phyloP scores from a whole-genome alignment of 1,284 basidiomycete species.

The Sanguinoderma infundibulare region DNA sequence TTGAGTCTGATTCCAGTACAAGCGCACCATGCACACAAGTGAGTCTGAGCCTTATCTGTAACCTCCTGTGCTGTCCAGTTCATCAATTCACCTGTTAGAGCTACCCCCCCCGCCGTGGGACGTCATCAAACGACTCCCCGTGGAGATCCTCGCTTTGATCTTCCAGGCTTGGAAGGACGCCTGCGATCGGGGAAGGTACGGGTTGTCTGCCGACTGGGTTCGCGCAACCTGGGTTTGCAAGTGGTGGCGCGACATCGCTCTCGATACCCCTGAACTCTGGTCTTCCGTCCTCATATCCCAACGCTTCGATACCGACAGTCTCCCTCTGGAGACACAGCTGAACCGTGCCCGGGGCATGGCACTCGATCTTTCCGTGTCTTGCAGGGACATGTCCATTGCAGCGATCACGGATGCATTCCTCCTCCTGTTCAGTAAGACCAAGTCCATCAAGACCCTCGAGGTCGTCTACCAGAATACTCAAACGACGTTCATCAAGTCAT shows the following conservation, averaged over 20 bases:
- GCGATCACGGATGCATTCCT: not conserved
- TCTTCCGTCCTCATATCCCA: not conserved
- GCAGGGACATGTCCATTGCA: not conserved
- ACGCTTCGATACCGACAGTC: not conserved
- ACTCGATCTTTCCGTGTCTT: not conserved
- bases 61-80: not conserved
- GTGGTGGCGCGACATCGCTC: not conserved
- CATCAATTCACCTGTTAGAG: too few species aligned
- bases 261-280: not conserved
- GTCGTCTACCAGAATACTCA: not conserved
- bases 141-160: not conserved
- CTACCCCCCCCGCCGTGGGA: not conserved
- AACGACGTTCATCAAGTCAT: not conserved
- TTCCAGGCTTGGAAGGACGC: not conserved
- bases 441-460: not conserved
- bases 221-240: not conserved
- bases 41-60: not conserved
- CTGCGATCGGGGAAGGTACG: not conserved
- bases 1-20: too few species aligned
- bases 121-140: not conserved
- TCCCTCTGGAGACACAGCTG: not conserved
- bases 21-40: too few species aligned
- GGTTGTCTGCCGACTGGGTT: not conserved
- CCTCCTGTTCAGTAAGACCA: not conserved
- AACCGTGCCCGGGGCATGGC: not conserved